Percentiles rank a stretch among this genome's conserved stretches.
Evolutionary conservation across 192 early-diverging fungal genomes (phyloP).

Genomic region (Backusella parvicylindrica): DNA sequence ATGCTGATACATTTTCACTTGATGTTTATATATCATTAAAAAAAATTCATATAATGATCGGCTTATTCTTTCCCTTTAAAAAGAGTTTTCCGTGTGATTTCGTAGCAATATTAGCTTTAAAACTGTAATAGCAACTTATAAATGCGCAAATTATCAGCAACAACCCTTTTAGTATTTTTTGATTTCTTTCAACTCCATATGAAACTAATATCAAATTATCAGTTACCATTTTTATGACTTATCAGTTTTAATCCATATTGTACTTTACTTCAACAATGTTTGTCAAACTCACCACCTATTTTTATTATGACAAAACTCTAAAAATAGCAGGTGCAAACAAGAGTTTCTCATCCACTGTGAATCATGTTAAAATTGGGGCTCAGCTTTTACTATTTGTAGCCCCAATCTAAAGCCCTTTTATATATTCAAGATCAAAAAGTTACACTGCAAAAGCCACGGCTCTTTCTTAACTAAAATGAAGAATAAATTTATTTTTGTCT

Average conservation of each 20-base stretch:
- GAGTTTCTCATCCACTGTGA: neutral
- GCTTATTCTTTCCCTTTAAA: neutral
- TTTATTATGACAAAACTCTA: neutral
- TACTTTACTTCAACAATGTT: neutral
- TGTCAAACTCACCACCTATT: neutral
- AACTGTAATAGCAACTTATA: neutral
- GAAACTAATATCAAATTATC: too few relatives aligned
- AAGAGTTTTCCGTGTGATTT: neutral
- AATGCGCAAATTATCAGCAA: neutral
- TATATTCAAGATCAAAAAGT: neutral
- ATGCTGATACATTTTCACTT: too few relatives aligned
- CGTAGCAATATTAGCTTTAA: neutral
- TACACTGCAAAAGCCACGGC: neutral
- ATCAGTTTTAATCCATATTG: too few relatives aligned
- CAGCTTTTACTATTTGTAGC: neutral
- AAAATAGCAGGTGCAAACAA: neutral
- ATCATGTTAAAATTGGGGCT: neutral
- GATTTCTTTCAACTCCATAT: too few relatives aligned
- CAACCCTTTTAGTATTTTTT: too few relatives aligned
- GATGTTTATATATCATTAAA: too few relatives aligned
- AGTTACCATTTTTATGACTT: too few relatives aligned
- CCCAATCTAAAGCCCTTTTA: neutral
- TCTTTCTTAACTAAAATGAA: neutral
- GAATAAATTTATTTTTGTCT: neutral
- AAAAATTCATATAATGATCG: neutral